Evolutionary conservation across 2,329 filamentous ascomycete species (phyloP).

Genomic region (Ophiostoma ips): DNA sequence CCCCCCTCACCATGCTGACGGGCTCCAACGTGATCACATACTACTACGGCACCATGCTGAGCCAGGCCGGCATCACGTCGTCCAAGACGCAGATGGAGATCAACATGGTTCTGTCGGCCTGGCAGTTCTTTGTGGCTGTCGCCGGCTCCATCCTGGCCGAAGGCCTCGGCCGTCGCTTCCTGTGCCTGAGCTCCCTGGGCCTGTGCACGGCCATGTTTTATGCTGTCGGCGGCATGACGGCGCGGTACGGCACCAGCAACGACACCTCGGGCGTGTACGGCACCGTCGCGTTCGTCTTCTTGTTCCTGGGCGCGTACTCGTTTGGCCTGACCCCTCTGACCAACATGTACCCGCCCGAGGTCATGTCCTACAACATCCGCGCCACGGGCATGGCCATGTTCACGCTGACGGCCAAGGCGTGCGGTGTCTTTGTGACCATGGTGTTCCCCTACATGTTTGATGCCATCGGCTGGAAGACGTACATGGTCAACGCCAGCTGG

Average conservation of each 20-base stretch:
- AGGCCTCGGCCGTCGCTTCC: conserved; percentile 13
- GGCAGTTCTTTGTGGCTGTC: conserved; percentile 11
- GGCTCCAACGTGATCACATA: conserved; percentile 13
- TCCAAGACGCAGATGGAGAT: conserved; percentile 15
- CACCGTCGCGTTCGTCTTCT: conserved; percentile 17
- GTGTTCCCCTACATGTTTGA: conserved; percentile 15
- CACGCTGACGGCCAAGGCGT: conserved; percentile 12
- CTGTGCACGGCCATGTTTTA: conserved; percentile 17
- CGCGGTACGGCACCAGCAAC: conserved; percentile 17
- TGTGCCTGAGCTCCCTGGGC: conserved; percentile 24
- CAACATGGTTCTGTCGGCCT: conserved; percentile 13
- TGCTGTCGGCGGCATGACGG: conserved; percentile 26
- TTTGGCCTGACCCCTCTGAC: conserved; percentile 14
- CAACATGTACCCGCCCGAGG: conserved; percentile 14
- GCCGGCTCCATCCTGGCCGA: conserved; percentile 16
- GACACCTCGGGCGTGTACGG: conserved; percentile 12
- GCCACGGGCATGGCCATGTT: conserved; percentile 14
- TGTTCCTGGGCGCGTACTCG: conserved; percentile 15
- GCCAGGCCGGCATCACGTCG: conserved; percentile 11
- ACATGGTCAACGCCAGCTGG: conserved; percentile 16
- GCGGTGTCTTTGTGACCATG: conserved; percentile 14
- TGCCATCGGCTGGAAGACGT: conserved; percentile 13
- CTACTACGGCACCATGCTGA: conserved; percentile 13
- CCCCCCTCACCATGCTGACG: conserved; percentile 4
- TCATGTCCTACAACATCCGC: conserved; percentile 14